Base-by-base conservation (phyloP, 2,329 filamentous ascomycete species). In the Calonectria honghensis region DNA sequence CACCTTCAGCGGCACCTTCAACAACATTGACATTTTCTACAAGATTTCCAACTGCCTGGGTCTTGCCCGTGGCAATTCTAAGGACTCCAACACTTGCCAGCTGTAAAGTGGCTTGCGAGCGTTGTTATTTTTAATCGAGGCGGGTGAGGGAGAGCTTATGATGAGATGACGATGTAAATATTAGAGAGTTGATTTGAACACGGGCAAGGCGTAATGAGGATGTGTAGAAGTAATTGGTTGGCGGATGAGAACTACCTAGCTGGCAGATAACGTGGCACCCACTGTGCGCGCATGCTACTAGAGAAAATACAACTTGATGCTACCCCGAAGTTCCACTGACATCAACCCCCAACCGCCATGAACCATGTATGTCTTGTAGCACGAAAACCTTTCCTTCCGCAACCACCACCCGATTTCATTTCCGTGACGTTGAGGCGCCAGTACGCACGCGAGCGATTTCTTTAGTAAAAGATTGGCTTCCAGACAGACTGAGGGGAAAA, bases 21-120 rank as follows among this genome's bases (percentile, higher is more conserved):
- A 88, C 84, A 94, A 92, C 81, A 90, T 94, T 59, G 94, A 95
- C 76, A 87, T 95, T 77, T 95, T 95, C 80, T 95, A 92, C 86
- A 92, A 93, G 84, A 94, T 95, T 82, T 91, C 93, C 18, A 88
- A 89, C 77, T 95, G 93, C 80, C 85, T 95, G 70, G 93, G 93
- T 61, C 85, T 93, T 52, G 85, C 83, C 4, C 81, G 77, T 37
- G 80, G 79, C 39, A 71, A 78, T 67, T 76, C 76, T 37, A 76
- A 79, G 35, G 73, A 77, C 16, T 78, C 77, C 57, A 70, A 73
- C 39, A 78, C 76, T 14, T 81, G 79, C 72, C 79, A 75, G 24
- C 32, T 37, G 24, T 76, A 70, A 70, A 37, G 50, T 14, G 50
- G 51, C 18, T n/a, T 57, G 48, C 70, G 13, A 20, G 45, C 24